Base-by-base conservation (phyloP, 352 stramenopile genomes). In the Thalassiosira pacifica region DNA sequence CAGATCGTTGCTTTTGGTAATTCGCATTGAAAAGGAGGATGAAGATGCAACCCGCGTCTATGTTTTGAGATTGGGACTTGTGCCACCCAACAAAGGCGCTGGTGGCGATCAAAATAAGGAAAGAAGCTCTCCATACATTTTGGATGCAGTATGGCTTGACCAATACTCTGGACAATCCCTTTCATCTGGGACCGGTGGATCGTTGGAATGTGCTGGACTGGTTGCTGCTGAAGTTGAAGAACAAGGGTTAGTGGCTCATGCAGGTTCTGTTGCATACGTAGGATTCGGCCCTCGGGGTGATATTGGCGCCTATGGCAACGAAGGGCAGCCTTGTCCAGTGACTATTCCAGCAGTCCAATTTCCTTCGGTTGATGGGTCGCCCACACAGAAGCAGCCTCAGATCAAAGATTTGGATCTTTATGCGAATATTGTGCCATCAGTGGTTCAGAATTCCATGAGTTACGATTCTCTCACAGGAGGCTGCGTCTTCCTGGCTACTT, bases 381-480 rank as follows among this genome's bases (percentile, higher is more conserved):
- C 8, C 22, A 22, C 67, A 29, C 2, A 63, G 29, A 22, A 26
- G 26, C 52, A 10, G 19, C 53, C 3, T 6, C 26, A 34, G 40
- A 32, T 82, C 19, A 81, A 82, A 37, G 79, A 82, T 55, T 57
- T 86, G 37, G 79, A 86, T 68, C 60, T 86, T 3, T 61, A 70
- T 64, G 6, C 59, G 13, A 11, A 60, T n/a, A 64, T 82, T 32
- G 45, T 86, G 1, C 79, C 79, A 13, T 77, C 65, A 1, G 26
- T 78, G 2, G 32, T 86, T 29, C 32, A 31, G 19, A 55, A 71
- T 42, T 79, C 70, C 19, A 65, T 86, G 31, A 68, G 65, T 45
- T 86, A 78, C 55, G 79, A 86, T 61, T 73, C 71, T 8, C 68
- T 67, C 16, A 86, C 64, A n/a, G 79, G 79, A 60, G 79, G 79